Percentiles rank a stretch among this genome's conserved stretches.
These are phyloP conservation scores for Scenedesmus sp. DNA, from an alignment of 163 green algal species.

Conservation along the genomic window DNA sequence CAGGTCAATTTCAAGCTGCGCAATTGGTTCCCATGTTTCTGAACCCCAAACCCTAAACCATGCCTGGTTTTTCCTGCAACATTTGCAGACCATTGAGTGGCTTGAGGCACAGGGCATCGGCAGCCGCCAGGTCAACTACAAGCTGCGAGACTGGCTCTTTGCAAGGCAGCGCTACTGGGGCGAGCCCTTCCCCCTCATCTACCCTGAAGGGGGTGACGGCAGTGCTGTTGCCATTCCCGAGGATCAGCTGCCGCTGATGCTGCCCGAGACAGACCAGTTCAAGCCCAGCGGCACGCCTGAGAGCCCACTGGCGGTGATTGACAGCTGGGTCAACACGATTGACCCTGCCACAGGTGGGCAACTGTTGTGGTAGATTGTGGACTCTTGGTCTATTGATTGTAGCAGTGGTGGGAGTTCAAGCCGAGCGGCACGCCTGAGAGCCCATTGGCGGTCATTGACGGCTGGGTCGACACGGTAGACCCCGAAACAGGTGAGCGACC, in stretches of 20 bases:
- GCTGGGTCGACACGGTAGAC: slow-evolving; percentile 92
- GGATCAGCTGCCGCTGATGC: slow-evolving; percentile 85
- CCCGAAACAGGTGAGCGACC: slow-evolving; percentile 65
- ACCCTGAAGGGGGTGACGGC: slow-evolving; percentile 69
- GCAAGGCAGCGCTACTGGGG: slow-evolving; percentile 99
- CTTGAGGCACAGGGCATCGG: slow-evolving; percentile 70
- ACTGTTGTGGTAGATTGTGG: background rate
- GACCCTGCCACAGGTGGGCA: slow-evolving; percentile 74
- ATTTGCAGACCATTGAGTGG: slow-evolving; percentile 69
- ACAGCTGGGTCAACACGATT: slow-evolving; percentile 89
- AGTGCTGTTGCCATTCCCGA: slow-evolving; percentile 82
- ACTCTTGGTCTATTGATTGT: background rate
- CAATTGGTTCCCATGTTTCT: slow-evolving; percentile 81
- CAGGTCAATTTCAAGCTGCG: slow-evolving; percentile 96
- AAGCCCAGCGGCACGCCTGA: slow-evolving; percentile 89
- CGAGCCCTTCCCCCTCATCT: slow-evolving; percentile 98
- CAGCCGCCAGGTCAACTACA: slow-evolving; percentile 90
- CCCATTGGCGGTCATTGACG: slow-evolving; percentile 86
- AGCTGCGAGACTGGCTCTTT: slow-evolving; percentile 99
- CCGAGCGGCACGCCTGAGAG: slow-evolving; percentile 87
- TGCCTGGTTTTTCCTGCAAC: background rate
- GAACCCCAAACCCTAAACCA: background rate
- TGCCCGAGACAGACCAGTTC: slow-evolving; percentile 95
- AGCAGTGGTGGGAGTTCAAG: slow-evolving; percentile 77
- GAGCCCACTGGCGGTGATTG: slow-evolving; percentile 88